These are phyloP conservation scores for Entamoeba histolytica DNA, from an alignment of 208 protist species.

Conservation along the genomic window DNA sequence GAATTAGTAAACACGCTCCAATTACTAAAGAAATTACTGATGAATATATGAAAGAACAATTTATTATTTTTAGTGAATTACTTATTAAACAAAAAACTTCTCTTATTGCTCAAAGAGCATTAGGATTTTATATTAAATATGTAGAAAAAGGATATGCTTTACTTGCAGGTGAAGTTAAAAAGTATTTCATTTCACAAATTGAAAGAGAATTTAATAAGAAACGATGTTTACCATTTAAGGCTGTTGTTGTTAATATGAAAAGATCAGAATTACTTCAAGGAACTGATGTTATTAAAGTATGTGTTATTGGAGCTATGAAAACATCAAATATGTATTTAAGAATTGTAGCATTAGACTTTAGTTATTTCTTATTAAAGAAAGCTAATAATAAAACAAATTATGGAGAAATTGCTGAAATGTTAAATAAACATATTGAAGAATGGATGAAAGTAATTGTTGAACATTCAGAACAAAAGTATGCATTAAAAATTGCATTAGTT, in stretches of 20 bases:
- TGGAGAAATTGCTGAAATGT: not conserved
- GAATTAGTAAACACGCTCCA: not conserved
- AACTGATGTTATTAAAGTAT: not conserved
- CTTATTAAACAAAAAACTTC: not conserved
- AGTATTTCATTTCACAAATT: not conserved
- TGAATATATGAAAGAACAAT: not conserved
- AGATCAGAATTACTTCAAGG: not conserved
- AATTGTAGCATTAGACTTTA: not conserved
- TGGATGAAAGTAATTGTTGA: not conserved
- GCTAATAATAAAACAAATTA: not conserved
- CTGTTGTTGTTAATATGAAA: not conserved
- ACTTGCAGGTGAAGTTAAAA: not conserved
- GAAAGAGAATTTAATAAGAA: not conserved
- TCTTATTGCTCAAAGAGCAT: not conserved
- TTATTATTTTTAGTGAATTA: not conserved
- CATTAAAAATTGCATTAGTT: not conserved
- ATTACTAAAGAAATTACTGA: not conserved
- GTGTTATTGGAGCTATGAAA: not conserved
- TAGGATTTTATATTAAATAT: not conserved
- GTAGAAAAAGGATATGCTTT: not conserved
- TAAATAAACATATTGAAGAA: not conserved
- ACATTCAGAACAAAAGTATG: not conserved
- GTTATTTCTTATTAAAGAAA: not conserved
- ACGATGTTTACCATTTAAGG: not conserved
- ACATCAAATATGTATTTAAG: not conserved